A percentile compares a stretch with the other conserved stretches of the same genome.
These are phyloP conservation scores for Rhynchospora breviuscula DNA, from an alignment of 176 grass and related monocot species.

Conservation along the genomic window DNA sequence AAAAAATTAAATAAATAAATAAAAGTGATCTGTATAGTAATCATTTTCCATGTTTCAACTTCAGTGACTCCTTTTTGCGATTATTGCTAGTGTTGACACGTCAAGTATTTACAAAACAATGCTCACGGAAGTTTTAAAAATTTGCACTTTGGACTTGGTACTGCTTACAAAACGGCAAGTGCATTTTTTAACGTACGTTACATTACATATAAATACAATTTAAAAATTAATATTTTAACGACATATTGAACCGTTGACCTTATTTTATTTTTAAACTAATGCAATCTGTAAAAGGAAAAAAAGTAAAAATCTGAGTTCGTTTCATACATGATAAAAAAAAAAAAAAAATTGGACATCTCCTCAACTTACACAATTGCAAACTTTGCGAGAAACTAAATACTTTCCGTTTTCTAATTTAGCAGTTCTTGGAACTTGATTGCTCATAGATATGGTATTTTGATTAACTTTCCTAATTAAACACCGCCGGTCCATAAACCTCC, in stretches of 20 bases:
- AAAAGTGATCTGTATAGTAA: not conserved
- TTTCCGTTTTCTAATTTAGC: not conserved
- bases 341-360: not conserved
- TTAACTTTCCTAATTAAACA: not conserved
- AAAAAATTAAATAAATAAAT: not conserved
- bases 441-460: not conserved
- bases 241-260: too few relatives aligned
- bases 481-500: not conserved
- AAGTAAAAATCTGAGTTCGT: too few relatives aligned
- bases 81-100: not conserved
- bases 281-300: too few relatives aligned
- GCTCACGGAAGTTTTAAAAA: not conserved
- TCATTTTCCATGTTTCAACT: not conserved
- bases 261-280: too few relatives aligned
- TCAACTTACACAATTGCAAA: not conserved
- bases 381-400: not conserved
- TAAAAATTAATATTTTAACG: too few relatives aligned
- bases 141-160: not conserved
- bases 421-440: not conserved
- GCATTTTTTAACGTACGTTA: too few relatives aligned
- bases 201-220: too few relatives aligned
- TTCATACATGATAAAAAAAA: not conserved
- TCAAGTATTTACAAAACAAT: not conserved
- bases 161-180: not conserved
- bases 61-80: not conserved